Percentiles rank a stretch among this genome's conserved stretches.
Conservation (phyloP, 2,329 filamentous ascomycete species). For the Claviceps pusilla region DNA sequence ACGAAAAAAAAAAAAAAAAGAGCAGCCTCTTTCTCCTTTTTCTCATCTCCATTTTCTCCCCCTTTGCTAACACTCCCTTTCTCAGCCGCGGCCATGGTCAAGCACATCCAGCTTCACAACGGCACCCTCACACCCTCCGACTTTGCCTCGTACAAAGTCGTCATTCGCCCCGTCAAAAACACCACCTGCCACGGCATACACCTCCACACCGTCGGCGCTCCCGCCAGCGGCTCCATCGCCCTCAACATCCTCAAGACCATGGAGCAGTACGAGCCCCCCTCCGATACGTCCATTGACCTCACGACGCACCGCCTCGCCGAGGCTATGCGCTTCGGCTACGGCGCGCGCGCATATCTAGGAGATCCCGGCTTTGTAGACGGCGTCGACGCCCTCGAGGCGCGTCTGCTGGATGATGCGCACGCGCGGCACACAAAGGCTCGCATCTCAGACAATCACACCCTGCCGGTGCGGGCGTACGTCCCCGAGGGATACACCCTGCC, state of each 20-base stretch:
- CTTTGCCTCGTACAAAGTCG: constrained; percentile 55
- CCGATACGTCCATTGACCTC: constrained; percentile 37
- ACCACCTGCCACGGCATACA: constrained; percentile 56
- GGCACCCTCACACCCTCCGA: constrained; percentile 81
- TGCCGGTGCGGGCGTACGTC: constrained; percentile 60
- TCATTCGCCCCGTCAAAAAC: constrained; percentile 46
- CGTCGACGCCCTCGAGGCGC: constrained; percentile 46
- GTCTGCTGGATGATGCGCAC: constrained; percentile 49
- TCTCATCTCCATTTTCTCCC: too few species aligned
- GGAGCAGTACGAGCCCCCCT: constrained; percentile 53
- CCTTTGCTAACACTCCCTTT: constrained; percentile 8
- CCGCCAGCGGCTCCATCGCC: constrained; percentile 63
- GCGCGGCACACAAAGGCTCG: constrained; percentile 44
- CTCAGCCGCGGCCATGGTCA: constrained; percentile 57
- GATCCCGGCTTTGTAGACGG: constrained; percentile 62
- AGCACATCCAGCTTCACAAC: constrained; percentile 49
- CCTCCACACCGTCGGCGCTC: constrained; percentile 55
- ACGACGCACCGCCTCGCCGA: constrained; percentile 75
- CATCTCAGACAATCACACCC: constrained; percentile 59
- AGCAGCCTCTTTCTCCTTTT: constrained; percentile 8
- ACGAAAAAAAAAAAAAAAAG: neutral
- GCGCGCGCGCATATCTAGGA: constrained; percentile 59
- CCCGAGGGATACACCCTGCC: constrained; percentile 50
- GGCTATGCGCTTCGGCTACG: constrained; percentile 81
- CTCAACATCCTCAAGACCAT: constrained; percentile 69